Evolutionary conservation across 257 asterid genomes (phyloP), one percentile per base, ranked within the genome.

Genomic region (Eucommia ulmoides): DNA sequence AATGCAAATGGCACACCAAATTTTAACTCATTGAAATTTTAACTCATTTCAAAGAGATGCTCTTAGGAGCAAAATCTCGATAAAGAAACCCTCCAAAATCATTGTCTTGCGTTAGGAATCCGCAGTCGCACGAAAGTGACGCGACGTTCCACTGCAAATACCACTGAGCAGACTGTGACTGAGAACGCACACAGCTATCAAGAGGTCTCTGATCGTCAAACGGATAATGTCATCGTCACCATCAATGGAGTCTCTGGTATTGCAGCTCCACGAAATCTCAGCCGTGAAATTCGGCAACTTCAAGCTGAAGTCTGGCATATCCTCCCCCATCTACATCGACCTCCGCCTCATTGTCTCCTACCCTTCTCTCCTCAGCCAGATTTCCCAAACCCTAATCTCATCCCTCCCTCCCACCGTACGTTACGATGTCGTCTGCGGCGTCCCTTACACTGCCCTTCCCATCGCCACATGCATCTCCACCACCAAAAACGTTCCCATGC

Each of bases 251-350:
- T 80, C 91, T 12, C 75, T 85, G 1, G 59, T 91, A 48, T 65
- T 83, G 41, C 86, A 78, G 51, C 96, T 91, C 54, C 93, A 91
- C 66, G 96, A 85, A 56, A 85, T 89, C 62, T 53, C 88, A 44
- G 98, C 98, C 74, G 94, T 89, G 14, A 89, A 89, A 51, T 85
- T 89, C 82, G 98, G 98, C 24, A 74, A 75, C 65, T 85, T 86
- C 80, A 83, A 81, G 81, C 78, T 91, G 49, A 91, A 91, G 67
- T 91, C 98, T 33, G 98, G 98, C 65, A 91, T 91, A 62, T 55
- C 74, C 19, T 89, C 98, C 9, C 98, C 98, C 6, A 85, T 89
- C 63, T 89, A 89, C 80, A 82, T 89, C 44, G 98, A 89, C 77
- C 98, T 89, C 60, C 94, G 98, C 50, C 76, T 89, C 58, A 82